phyloP scores from a whole-genome alignment of 441 rosid genomes.

The Croton laevigatus region DNA sequence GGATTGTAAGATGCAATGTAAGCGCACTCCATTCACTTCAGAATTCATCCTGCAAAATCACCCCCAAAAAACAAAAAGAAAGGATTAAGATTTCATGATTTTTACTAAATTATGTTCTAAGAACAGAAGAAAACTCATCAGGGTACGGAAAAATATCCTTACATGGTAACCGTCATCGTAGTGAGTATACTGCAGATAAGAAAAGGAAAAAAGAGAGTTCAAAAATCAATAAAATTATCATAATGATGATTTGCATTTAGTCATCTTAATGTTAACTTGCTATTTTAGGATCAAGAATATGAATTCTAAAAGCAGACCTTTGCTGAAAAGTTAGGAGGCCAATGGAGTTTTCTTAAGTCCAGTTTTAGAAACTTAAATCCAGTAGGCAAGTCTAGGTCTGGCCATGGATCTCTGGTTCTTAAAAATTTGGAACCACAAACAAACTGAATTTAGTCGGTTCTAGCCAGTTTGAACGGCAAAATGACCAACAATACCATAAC shows the following conservation, averaged over 20 bases:
- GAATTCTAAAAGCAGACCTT: not conserved
- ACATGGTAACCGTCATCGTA: conserved; percentile 12
- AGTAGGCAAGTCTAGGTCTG: no score
- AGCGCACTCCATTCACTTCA: conserved; percentile 15
- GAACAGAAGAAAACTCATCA: not conserved
- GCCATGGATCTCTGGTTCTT: no score
- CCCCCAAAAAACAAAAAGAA: not conserved
- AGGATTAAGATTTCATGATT: not conserved
- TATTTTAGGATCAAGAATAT: not conserved
- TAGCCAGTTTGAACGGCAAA: no score
- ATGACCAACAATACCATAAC: no score
- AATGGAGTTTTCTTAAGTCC: no score
- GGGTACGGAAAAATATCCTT: not conserved
- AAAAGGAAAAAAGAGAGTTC: not conserved
- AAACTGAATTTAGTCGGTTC: no score
- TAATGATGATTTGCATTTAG: not conserved
- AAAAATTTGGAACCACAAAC: no score
- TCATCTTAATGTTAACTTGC: not conserved
- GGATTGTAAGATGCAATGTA: not conserved
- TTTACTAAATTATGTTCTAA: not conserved
- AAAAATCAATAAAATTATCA: not conserved
- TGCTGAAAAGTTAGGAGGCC: not conserved
- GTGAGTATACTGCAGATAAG: not conserved
- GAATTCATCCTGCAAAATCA: conserved; percentile 34
- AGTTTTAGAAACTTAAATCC: no score